Conservation (phyloP, 345 rosid species). For the Eucalyptus pauciflora region DNA sequence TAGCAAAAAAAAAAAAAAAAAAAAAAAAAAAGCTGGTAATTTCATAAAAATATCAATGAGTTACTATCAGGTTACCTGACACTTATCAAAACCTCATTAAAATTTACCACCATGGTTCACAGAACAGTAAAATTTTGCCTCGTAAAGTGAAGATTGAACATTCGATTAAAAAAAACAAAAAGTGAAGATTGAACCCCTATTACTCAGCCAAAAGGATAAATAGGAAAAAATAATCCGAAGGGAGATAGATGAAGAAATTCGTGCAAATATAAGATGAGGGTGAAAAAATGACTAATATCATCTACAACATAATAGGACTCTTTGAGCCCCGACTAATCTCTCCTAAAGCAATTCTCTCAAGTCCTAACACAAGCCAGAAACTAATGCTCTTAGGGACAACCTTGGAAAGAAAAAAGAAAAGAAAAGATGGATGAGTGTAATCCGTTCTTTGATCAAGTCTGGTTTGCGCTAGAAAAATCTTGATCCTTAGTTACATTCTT, state of each 20-base stretch:
- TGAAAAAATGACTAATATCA: neutral
- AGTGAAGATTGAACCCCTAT: accelerated
- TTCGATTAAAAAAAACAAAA: neutral
- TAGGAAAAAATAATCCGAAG: neutral
- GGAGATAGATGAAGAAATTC: neutral
- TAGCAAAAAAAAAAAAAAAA: too few relatives aligned
- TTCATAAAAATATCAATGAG: too few relatives aligned
- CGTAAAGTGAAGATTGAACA: accelerated
- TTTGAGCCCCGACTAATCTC: neutral
- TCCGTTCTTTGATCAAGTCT: too few relatives aligned
- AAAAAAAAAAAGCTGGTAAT: too few relatives aligned
- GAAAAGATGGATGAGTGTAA: too few relatives aligned
- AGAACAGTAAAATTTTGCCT: neutral
- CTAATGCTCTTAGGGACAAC: neutral
- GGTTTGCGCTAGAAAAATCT: too few relatives aligned
- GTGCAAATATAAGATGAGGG: neutral
- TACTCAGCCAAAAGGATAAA: neutral
- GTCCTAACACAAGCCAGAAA: neutral
- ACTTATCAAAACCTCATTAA: neutral
- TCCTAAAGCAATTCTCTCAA: neutral
- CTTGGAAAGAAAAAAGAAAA: neutral
- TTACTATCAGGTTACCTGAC: too few relatives aligned
- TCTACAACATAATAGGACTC: neutral
- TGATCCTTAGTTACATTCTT: too few relatives aligned
- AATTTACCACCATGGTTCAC: neutral